Base-by-base conservation (phyloP, 2,329 filamentous ascomycete species). In the Amesomyces nigricolor region DNA sequence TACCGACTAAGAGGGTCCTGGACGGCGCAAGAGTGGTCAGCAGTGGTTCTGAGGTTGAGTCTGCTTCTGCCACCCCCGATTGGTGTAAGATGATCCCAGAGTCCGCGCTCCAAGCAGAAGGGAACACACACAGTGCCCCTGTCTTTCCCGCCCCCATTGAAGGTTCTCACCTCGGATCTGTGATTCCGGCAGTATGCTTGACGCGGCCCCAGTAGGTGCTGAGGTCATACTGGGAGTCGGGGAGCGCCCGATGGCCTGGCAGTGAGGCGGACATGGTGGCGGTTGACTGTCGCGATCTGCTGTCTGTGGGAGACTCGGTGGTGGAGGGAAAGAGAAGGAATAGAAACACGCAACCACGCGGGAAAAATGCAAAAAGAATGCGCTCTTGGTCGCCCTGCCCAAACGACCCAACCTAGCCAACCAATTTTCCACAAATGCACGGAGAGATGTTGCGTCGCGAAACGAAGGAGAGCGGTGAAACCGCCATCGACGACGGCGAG, bases 171-270 rank as follows among this genome's bases (percentile, higher is more conserved):
- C 91, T 94, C 64, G 94, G 94, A 78, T 99, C 94, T 69, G 91
- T 88, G 66, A 99, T 85, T 66, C 91, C 86, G 58, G 89, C 87
- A 16, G 91, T 86, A 76, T 99, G 92, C 74, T 82, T 83, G 67
- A 97, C 94, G 57, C 94, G 86, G 62, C 94, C 94, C 89, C 89
- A 94, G 75, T 99, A 99, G 46, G 91, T 96, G 69, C 74, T 83
- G 67, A 99, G 79, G 70, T 99, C 89, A 81, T 95, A 92, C 72
- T 91, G 90, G 53, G 94, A 99, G 54, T 85, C 83, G 59, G 94
- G 94, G 62, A 96, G 80, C 72, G 96, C 90, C 71, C 92, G 87
- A 65, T 74, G 74, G 57, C 84, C 84, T 47, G 83, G 82, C 32
- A 87, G 71, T 22, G 84, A 86, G 57, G 83, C 76, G 55, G 84